Evolutionary conservation across 176 grass and related monocot species (phyloP).

Genomic region (Echinochloa phyllopogon): DNA sequence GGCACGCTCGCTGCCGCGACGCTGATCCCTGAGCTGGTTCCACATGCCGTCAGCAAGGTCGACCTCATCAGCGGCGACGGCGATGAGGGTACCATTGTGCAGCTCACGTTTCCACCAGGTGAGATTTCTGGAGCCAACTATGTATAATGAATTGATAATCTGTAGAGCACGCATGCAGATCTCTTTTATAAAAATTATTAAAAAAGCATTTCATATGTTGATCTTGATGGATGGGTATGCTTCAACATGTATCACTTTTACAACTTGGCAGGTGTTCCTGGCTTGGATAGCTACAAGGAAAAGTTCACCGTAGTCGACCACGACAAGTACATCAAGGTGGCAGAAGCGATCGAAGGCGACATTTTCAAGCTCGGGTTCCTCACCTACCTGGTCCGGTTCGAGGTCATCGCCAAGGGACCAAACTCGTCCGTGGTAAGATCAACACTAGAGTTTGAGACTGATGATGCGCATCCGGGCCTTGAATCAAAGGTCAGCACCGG

Average conservation of each 20-base stretch:
- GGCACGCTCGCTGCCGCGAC: background rate
- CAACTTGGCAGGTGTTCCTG: constrained; percentile 35
- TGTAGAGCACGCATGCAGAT: no score
- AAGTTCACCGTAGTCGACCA: constrained; percentile 23
- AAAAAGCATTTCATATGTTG: no score
- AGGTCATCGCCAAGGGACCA: constrained; percentile 13
- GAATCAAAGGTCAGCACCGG: constrained; percentile 23
- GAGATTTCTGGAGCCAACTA: no score
- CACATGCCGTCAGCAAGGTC: background rate
- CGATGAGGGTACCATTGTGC: constrained; percentile 36
- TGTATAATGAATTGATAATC: no score
- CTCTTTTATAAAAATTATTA: no score
- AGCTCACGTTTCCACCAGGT: constrained; percentile 52
- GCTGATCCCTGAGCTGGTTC: background rate
- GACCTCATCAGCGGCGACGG: constrained; percentile 26
- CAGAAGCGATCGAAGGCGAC: background rate
- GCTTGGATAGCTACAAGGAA: constrained; percentile 20
- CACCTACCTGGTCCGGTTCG: constrained; percentile 20
- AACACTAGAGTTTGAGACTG: constrained; percentile 37
- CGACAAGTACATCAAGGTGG: constrained; percentile 30
- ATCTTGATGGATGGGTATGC: no score
- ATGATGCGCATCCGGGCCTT: background rate
- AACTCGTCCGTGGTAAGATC: constrained; percentile 23
- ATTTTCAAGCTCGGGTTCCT: constrained; percentile 38
- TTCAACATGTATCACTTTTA: background rate